Evolutionary conservation across 2,329 filamentous ascomycete genomes (phyloP).

Genomic region (Diaporthe eres): DNA sequence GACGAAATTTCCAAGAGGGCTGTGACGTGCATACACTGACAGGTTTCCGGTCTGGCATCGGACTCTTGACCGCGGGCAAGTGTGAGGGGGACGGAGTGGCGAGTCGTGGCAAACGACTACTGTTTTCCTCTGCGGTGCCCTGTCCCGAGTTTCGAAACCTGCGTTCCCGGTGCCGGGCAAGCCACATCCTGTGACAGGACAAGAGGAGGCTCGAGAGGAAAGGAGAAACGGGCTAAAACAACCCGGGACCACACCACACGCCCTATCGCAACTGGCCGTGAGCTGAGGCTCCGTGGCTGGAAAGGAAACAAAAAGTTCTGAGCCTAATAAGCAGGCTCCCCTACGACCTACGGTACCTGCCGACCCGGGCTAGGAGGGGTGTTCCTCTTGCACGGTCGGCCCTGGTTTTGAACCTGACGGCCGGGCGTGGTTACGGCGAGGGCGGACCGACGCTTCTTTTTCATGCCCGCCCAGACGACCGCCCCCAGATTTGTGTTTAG

Average conservation of each 20-base stretch:
- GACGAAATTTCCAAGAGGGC: conserved; percentile 18
- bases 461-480: conserved; percentile 18
- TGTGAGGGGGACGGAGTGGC: neutral
- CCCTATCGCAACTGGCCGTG: conserved; percentile 25
- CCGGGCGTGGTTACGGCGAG: conserved; percentile 10
- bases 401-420: conserved; percentile 13
- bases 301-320: conserved; percentile 11
- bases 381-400: conserved; percentile 3
- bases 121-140: conserved; percentile 7
- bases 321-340: conserved; percentile 1
- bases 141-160: conserved; percentile 30
- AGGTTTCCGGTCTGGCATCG: conserved; percentile 26
- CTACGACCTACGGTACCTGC: neutral
- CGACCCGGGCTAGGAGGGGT: neutral
- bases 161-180: conserved; percentile 24
- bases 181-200: conserved; percentile 21
- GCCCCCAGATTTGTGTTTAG: neutral
- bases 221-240: conserved; percentile 31
- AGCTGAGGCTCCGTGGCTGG: conserved; percentile 24
- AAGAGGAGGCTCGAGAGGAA: neutral
- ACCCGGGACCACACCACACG: conserved; percentile 5
- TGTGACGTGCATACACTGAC: conserved; percentile 31
- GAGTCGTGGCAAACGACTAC: conserved; percentile 7
- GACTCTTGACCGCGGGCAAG: neutral
- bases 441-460: conserved; percentile 6